A percentile compares a stretch with the other conserved stretches of the same genome.
Conservation (phyloP, 495 filamentous ascomycete species). For the Chaetomidium leptoderma region DNA sequence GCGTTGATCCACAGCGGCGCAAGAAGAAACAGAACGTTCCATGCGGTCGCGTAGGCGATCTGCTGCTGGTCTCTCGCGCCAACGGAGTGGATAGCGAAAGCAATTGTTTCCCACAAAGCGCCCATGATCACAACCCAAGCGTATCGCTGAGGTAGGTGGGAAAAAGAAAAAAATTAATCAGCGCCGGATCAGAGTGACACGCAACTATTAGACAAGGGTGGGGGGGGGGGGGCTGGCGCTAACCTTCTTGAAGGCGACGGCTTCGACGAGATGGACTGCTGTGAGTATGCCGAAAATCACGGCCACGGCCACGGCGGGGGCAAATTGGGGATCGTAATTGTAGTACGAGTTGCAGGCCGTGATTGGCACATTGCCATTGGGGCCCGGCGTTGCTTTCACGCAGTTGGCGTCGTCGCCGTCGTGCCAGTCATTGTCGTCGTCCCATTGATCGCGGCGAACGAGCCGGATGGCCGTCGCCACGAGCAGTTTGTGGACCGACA, state of each 20-base stretch:
- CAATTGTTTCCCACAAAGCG: conserved; percentile 35
- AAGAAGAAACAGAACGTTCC: conserved; percentile 41
- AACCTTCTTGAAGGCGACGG: conserved; percentile 36
- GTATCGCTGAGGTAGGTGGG: conserved; percentile 35
- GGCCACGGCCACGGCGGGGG: conserved; percentile 30
- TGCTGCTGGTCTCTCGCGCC: conserved; percentile 41
- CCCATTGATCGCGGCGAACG: background rate
- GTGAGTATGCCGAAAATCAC: conserved; percentile 40
- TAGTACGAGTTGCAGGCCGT: conserved; percentile 42
- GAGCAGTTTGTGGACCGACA: background rate
- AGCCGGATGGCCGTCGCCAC: background rate
- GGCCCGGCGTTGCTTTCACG: conserved; percentile 35
- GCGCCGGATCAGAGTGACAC: too few relatives aligned
- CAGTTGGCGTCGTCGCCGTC: too few relatives aligned
- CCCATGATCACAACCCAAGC: conserved; percentile 38
- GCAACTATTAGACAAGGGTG: too few relatives aligned
- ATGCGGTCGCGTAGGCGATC: conserved; percentile 21
- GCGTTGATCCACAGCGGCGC: conserved; percentile 59
- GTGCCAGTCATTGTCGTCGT: background rate
- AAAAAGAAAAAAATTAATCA: too few relatives aligned
- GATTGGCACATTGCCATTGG: conserved; percentile 40
- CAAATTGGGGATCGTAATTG: conserved; percentile 37
- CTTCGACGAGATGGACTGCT: conserved; percentile 37
- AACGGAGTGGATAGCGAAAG: conserved; percentile 36
- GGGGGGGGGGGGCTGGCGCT: background rate